These are phyloP conservation scores for Solanum hybrid DNA, from an alignment of 305 asterid genomes.

Conservation along the genomic window DNA sequence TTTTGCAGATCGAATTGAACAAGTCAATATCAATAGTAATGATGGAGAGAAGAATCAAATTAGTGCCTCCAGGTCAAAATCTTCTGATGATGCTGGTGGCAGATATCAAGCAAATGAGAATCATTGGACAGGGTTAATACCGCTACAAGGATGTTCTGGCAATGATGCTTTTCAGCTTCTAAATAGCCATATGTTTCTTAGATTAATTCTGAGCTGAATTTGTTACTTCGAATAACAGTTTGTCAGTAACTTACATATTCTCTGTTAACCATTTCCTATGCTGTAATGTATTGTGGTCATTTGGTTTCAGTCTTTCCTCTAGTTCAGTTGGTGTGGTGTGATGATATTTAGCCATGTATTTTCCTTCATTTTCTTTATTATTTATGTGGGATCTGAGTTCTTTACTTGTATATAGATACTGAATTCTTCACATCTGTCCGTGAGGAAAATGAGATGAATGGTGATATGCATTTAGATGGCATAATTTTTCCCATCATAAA, in stretches of 20 bases:
- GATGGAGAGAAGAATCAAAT: constrained; percentile 48
- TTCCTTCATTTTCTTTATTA: neutral
- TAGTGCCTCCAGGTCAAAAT: constrained; percentile 31
- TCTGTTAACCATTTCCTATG: neutral
- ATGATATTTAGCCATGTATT: neutral
- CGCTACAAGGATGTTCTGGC: constrained; percentile 52
- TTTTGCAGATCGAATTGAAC: constrained; percentile 37
- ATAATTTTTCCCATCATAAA: neutral
- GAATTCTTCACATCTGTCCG: neutral
- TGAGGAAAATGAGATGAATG: neutral
- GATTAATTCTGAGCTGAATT: neutral
- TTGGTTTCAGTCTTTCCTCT: neutral
- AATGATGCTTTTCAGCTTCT: constrained; percentile 64
- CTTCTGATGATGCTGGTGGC: constrained; percentile 40
- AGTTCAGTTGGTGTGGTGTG: neutral
- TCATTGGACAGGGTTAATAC: constrained; percentile 32
- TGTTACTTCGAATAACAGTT: neutral
- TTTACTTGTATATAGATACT: neutral
- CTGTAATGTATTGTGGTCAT: neutral
- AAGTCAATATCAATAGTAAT: constrained; percentile 35
- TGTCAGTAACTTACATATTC: neutral
- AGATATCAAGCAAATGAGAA: constrained; percentile 30
- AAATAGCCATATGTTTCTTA: constrained; percentile 41
- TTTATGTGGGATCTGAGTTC: neutral
- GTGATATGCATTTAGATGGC: neutral